Percentiles rank a stretch among this genome's conserved stretches.
phyloP scores from a whole-genome alignment of 1,284 basidiomycete species.

The Cryptococcus deneoformans region DNA sequence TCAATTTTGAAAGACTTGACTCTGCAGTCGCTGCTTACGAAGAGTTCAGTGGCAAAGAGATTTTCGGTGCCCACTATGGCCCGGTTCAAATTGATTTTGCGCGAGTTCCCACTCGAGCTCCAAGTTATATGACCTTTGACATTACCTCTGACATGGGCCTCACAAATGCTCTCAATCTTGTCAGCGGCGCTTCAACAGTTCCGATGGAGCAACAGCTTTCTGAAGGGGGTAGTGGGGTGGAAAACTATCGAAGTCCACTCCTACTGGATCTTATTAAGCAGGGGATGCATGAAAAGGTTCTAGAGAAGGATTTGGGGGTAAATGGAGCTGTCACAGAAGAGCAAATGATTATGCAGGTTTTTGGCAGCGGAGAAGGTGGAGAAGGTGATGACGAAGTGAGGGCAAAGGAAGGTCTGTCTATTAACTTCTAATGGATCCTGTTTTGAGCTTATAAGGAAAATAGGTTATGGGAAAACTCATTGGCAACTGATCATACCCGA shows the following conservation, averaged over 20 bases:
- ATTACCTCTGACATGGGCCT: conserved; percentile 55
- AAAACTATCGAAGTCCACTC: conserved; percentile 91
- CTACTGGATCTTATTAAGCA: conserved; percentile 83
- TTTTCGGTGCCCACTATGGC: conserved; percentile 91
- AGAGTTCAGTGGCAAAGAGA: conserved; percentile 92
- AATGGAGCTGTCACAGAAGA: conserved; percentile 75
- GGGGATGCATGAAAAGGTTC: conserved; percentile 65
- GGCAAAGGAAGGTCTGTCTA: conserved; percentile 69
- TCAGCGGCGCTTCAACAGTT: conserved; percentile 77
- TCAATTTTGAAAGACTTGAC: conserved; percentile 96
- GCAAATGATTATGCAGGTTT: conserved; percentile 83
- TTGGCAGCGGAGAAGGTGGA: conserved; percentile 72
- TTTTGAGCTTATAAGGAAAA: no score
- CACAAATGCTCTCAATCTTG: conserved; percentile 54
- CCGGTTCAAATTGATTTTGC: conserved; percentile 60
- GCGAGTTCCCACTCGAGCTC: conserved; percentile 64
- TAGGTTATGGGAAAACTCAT: no score
- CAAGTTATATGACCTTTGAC: conserved; percentile 1
- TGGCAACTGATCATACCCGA: not conserved
- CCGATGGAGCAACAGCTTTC: conserved; percentile 83
- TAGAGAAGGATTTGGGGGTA: conserved; percentile 27
- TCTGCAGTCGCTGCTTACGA: conserved; percentile 94
- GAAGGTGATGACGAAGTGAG: conserved; percentile 61
- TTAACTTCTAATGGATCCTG: not conserved
- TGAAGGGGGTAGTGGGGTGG: conserved; percentile 59